Base-by-base conservation (phyloP, 2,329 filamentous ascomycete species). In the Zalaria obscura region DNA sequence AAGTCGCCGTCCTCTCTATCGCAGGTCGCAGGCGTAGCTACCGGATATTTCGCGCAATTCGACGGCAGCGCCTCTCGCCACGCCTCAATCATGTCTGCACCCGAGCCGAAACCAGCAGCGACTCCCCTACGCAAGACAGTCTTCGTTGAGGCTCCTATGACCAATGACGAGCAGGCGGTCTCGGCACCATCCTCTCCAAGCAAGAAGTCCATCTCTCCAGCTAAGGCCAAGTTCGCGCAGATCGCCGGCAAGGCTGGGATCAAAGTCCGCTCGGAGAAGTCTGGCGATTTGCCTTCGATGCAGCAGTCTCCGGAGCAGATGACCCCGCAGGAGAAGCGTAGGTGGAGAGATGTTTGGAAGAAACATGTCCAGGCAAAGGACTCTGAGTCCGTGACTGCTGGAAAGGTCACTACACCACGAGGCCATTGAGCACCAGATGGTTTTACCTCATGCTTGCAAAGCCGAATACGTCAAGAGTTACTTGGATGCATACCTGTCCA, bases 221-320 rank as follows among this genome's bases (percentile, higher is more conserved):
- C 66, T 40, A 66, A 67, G 48, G 63, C 57, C 38, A 65, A 62
- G 53, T 62, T 68, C 38, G 65, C 67, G 51, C 58, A 63, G 35
- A 60, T 69, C 29, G 65, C 64, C 27, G 65, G 62, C 54, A 67
- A 62, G 47, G 63, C 66, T 42, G 62, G 62, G 28, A 59, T 58
- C 50, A 57, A 54, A 42, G 52, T 55, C 18, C 44, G 49, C 29
- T 46, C 46, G n/a, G 48, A 50, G 38, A 47, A 45, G 39, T 18
- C 18, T 18, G 18, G 2, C 18, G 18, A 18, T 18, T 18, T 18
- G 18, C 18, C 18, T 18, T 18, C 18, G 18, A 18, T 18, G 18
- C 46, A 42, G 25, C 41, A 47, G 18, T 44, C 44, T 25, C 41
- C 40, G 35, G 46, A 50, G 40, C 37, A 46, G 41, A 36, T 46